phyloP scores from a whole-genome alignment of 176 grass and related monocot genomes.

The Oryza meyeriana region DNA sequence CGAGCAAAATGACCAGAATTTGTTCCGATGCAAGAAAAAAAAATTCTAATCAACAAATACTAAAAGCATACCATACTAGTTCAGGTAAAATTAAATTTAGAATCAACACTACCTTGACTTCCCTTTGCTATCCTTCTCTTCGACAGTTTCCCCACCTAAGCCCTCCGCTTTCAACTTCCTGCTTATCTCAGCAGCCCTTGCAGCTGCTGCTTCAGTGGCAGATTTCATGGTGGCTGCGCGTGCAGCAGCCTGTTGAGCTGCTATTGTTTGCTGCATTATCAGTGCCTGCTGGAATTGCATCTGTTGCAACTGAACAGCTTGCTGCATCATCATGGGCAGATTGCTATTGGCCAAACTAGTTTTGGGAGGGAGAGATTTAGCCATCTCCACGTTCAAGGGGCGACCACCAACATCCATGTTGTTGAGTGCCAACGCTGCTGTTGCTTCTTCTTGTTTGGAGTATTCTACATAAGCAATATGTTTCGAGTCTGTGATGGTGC shows the following conservation, averaged over 20 bases:
- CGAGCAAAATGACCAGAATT: background rate
- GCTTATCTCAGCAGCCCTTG: conserved; percentile 96
- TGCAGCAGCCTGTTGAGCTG: conserved; percentile 73
- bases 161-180: conserved; percentile 89
- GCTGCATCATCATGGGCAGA: conserved; percentile 91
- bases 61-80: background rate
- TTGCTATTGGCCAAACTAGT: conserved; percentile 59
- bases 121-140: conserved; percentile 54
- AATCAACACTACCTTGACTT: conserved; percentile 61
- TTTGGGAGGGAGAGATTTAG: conserved; percentile 77
- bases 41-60: background rate
- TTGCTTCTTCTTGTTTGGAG: conserved; percentile 83
- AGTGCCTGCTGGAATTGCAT: conserved; percentile 97
- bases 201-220: conserved; percentile 89
- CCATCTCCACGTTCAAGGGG: conserved; percentile 95
- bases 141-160: conserved; percentile 37
- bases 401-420: conserved; percentile 83
- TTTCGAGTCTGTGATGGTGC: conserved; percentile 77
- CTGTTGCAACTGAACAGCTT: conserved; percentile 91
- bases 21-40: background rate
- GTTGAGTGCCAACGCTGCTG: conserved; percentile 67
- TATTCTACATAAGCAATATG: conserved; percentile 90
- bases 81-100: background rate
- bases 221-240: conserved; percentile 95
- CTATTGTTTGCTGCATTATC: conserved; percentile 75